Evolutionary conservation across 768 basidiomycete genomes (phyloP), one percentile per base, ranked within the genome.

Genomic region (Terana coerulea): DNA sequence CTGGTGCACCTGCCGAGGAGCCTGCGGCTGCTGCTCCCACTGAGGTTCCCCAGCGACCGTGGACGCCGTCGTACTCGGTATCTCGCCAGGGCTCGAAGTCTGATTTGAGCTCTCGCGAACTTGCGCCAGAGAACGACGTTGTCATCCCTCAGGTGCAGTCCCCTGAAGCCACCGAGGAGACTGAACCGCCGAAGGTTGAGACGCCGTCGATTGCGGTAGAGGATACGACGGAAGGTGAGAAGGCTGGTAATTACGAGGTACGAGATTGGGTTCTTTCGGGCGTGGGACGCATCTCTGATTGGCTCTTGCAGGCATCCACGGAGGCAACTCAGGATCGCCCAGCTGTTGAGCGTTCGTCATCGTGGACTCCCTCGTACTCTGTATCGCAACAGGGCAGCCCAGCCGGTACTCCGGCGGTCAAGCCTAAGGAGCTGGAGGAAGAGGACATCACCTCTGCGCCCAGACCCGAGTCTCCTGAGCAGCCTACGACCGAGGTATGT

Each of bases 1-100:
- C 21, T 19, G 12, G 10, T 17, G 33, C 10, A 34, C 10, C n/a
- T 10, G 10, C 17, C 15, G 37, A 39, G 17, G 17, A 39, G 17
- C 10, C 37, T 39, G 30, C 22, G 17, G 33, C n/a, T 17, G 10
- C 33, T 17, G 33, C n/a, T 17, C 33, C 33, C 33, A 10, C n/a
- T 17, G 33, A 10, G 10, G 33, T n/a, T 19, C 45, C 46, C 9
- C n/a, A n/a, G n/a, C 14, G 51, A n/a, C 47, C 57, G 14, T 65
- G 62, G 62, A 54, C 63, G 17, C 62, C 61, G 3, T 65, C 64
- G 1, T 65, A 63, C 51, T 65, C 64, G 5, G 63, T 64, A 24
- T 56, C 54, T 51, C 60, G 40, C n/a, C 57, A 55, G 29, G 57
- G 57, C 6, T 35, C 54, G 2, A 55, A 39, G 31, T 51, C 57